Evolutionary conservation across 495 filamentous ascomycete species (phyloP).

Genomic region (Clavariopsis aquatica): DNA sequence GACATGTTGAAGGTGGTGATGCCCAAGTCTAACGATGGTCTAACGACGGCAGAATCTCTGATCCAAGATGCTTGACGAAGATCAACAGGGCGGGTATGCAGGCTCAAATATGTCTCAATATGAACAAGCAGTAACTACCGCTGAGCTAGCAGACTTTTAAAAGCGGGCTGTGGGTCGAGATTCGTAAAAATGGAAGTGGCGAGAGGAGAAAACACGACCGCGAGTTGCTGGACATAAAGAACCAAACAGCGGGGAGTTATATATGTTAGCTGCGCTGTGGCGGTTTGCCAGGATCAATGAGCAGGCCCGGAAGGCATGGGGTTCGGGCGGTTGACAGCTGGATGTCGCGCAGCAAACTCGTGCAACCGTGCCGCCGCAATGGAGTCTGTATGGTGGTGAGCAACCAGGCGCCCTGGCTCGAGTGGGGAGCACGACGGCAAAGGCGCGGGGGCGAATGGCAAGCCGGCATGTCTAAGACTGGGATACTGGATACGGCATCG

Average conservation of each 20-base stretch:
- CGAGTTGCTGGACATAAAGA: background rate
- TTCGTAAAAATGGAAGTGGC: background rate
- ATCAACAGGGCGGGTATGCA: constrained; percentile 1
- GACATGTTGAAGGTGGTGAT: constrained; percentile 55
- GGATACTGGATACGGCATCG: background rate
- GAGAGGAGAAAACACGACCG: background rate
- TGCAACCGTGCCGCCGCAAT: background rate
- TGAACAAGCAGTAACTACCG: constrained; percentile 10
- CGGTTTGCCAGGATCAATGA: background rate
- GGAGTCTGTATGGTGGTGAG: background rate
- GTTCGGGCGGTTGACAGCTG: background rate
- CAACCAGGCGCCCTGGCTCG: background rate
- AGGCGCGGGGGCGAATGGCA: background rate
- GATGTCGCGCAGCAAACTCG: background rate
- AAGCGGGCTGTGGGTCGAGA: background rate
- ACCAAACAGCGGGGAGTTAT: background rate
- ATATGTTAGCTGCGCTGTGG: background rate
- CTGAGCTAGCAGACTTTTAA: constrained; percentile 1
- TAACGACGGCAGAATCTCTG: constrained; percentile 18
- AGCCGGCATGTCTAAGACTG: background rate
- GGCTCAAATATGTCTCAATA: constrained; percentile 21
- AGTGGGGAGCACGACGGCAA: background rate
- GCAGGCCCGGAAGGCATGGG: background rate
- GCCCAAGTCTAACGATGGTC: background rate
- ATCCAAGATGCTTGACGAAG: constrained; percentile 28